Base-by-base conservation (phyloP, 2,329 filamentous ascomycete species). In the Didymosphaeria variabile region DNA sequence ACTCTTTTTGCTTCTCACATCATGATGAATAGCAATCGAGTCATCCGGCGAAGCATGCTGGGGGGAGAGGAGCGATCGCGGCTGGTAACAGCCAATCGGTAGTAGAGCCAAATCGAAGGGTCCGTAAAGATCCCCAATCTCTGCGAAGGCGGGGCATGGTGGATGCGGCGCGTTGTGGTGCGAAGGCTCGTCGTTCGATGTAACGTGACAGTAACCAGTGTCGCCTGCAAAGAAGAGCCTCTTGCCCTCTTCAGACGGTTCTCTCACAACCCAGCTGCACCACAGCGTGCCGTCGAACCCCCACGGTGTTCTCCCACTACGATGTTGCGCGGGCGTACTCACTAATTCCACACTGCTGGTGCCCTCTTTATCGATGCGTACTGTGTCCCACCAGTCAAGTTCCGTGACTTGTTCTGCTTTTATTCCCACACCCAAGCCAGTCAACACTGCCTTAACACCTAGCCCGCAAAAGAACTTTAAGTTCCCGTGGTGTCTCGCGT, bases 301-400 rank as follows among this genome's bases (percentile, higher is more conserved):
- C 69, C 76, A 80, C 0, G 76, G 69, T 7, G 77, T 72, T 17
- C 83, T 76, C 0, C 80, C 80, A 5, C 81, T 83, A 47, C 74
- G 73, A 67, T 85, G 83, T 61, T 85, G 83, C 1, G 80, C 76
- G 2, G 83, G 83, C 8, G 79, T 81, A 61, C 82, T 84, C 1
- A 80, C 76, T 31, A 85, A 57, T 1, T 75, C 73, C 5, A 82
- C 70, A n/a, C 65, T 77, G n/a, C 79, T 78, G 1, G 78, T 59
- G 0, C 69, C 71, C 13, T 72, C 60, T 5, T 77, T 69, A 9
- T 68, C 63, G 0, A 84, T 45, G 7, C 73, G 69, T 26, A 79
- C 68, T n/a, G 74, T 72, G 45, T 84, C 78, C 82, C 82, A 85
- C 83, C 83, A 85, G 65, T 85, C 83, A 44, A 81, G 63, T 57